Percentiles rank a stretch among this genome's conserved stretches.
Evolutionary conservation across 768 basidiomycete genomes (phyloP).

Genomic region (Russula griseocarnosa): DNA sequence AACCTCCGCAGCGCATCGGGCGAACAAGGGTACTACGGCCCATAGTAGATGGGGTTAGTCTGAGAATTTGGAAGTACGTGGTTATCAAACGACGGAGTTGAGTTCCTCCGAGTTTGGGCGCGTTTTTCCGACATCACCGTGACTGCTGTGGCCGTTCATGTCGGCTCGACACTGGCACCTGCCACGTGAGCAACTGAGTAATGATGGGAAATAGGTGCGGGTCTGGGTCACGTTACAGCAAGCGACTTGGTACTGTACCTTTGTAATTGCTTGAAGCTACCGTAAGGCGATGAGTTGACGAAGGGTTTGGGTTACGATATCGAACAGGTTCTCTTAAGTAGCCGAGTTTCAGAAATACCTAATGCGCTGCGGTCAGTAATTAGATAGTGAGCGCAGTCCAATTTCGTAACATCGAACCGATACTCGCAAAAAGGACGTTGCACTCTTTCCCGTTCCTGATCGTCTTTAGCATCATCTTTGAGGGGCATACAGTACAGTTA

Average conservation of each 20-base stretch:
- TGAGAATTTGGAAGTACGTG: constrained; percentile 10
- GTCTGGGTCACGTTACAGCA: constrained; percentile 14
- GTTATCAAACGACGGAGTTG: constrained; percentile 11
- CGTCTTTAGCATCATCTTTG: too few relatives aligned
- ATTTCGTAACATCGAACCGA: too few relatives aligned
- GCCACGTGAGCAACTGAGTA: neutral
- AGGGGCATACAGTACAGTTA: too few relatives aligned
- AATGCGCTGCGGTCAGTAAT: too few relatives aligned
- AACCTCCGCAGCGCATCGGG: constrained; percentile 20
- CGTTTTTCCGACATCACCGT: constrained; percentile 5
- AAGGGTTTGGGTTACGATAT: constrained; percentile 3
- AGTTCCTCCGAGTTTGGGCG: constrained; percentile 17
- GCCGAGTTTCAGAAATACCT: constrained; percentile 1
- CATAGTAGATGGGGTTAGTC: constrained; percentile 7
- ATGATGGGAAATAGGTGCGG: neutral
- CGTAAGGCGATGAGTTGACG: too few relatives aligned
- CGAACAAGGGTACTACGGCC: constrained; percentile 12
- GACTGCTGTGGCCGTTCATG: constrained; percentile 14
- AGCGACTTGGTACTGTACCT: constrained; percentile 1
- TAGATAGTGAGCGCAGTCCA: too few relatives aligned
- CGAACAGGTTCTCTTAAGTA: neutral
- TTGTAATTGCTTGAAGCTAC: too few relatives aligned
- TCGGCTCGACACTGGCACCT: constrained; percentile 10
- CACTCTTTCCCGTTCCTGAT: too few relatives aligned
- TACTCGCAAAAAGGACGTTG: too few relatives aligned